Evolutionary conservation across 164 flowering plant species (phyloP).

Genomic region (Liriodendron chinense): DNA sequence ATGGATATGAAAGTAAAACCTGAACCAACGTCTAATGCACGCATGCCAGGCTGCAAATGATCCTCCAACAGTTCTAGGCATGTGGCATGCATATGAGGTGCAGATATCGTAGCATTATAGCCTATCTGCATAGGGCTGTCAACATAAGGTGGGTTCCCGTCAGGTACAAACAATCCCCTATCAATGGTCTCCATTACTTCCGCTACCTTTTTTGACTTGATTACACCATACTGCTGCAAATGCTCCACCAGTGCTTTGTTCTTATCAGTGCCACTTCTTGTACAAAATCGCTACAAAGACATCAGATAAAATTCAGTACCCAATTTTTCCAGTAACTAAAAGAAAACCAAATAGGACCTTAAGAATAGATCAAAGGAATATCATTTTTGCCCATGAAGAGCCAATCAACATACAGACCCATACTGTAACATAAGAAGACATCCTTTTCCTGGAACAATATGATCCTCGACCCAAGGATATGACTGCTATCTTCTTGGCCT

Average conservation of each 20-base stretch:
- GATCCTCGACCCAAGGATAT: too few species aligned
- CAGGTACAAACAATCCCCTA: slow-evolving; percentile 81
- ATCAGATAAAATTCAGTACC: slow-evolving; percentile 12
- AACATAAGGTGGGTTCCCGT: slow-evolving; percentile 57
- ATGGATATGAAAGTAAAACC: slow-evolving; percentile 34
- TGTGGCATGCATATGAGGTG: slow-evolving; percentile 98
- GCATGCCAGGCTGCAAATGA: slow-evolving; percentile 93
- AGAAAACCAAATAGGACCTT: neutral
- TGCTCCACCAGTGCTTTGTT: slow-evolving; percentile 69
- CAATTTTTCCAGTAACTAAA: neutral
- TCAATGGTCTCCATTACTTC: slow-evolving; percentile 86
- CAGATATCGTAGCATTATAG: slow-evolving; percentile 95
- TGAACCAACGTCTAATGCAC: slow-evolving; percentile 91
- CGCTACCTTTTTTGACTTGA: slow-evolving; percentile 63
- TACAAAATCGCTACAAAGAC: slow-evolving; percentile 51
- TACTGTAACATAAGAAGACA: too few species aligned
- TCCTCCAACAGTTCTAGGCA: slow-evolving; percentile 83
- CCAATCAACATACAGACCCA: too few species aligned
- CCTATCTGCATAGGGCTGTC: slow-evolving; percentile 92
- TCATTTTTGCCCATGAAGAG: too few species aligned
- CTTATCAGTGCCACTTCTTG: slow-evolving; percentile 36
- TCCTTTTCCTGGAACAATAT: too few species aligned
- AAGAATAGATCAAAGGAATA: too few species aligned
- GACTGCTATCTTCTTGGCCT: too few species aligned
- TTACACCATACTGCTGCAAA: slow-evolving; percentile 63